phyloP scores from a whole-genome alignment of 345 rosid species.

The Populus ilicifolia region DNA sequence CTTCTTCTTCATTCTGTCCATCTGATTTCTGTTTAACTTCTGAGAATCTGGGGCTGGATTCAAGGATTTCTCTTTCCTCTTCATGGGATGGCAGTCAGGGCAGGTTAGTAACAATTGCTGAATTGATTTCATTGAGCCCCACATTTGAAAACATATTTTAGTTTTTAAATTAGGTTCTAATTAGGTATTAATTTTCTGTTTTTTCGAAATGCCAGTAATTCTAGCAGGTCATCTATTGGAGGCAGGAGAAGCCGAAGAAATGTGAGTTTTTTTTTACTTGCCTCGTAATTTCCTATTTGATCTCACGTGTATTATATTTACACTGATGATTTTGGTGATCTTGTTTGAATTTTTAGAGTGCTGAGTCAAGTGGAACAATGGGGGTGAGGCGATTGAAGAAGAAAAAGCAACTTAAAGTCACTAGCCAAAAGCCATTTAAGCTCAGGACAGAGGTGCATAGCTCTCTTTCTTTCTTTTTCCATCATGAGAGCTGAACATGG shows the following conservation, averaged over 20 bases:
- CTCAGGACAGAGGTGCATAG: slow-evolving; percentile 77
- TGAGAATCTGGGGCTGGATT: slow-evolving; percentile 61
- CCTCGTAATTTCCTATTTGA: background rate
- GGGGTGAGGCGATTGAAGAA: slow-evolving; percentile 62
- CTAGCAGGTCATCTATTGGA: slow-evolving; percentile 61
- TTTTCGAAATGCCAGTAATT: slow-evolving; percentile 28
- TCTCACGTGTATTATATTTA: background rate
- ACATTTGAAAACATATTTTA: background rate
- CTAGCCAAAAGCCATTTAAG: slow-evolving; percentile 67
- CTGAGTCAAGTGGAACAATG: slow-evolving; percentile 56
- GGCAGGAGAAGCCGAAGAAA: slow-evolving; percentile 70
- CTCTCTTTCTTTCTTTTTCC: background rate
- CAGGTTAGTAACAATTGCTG: slow-evolving; percentile 39
- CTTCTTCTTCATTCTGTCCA: slow-evolving; percentile 43
- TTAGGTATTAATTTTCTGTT: background rate
- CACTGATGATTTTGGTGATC: background rate
- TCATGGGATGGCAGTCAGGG: slow-evolving; percentile 61
- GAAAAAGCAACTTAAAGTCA: slow-evolving; percentile 56
- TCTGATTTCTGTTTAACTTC: slow-evolving; percentile 58
- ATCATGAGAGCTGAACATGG: background rate
- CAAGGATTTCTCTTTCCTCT: slow-evolving; percentile 52
- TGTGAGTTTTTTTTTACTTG: slow-evolving; percentile 32
- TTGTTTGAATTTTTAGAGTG: slow-evolving; percentile 47
- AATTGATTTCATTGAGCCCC: background rate
- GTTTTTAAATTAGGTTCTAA: slow-evolving; percentile 4